These are phyloP conservation scores for Pterocarpus macrocarpus DNA, from an alignment of 306 rosid species.

Conservation along the genomic window DNA sequence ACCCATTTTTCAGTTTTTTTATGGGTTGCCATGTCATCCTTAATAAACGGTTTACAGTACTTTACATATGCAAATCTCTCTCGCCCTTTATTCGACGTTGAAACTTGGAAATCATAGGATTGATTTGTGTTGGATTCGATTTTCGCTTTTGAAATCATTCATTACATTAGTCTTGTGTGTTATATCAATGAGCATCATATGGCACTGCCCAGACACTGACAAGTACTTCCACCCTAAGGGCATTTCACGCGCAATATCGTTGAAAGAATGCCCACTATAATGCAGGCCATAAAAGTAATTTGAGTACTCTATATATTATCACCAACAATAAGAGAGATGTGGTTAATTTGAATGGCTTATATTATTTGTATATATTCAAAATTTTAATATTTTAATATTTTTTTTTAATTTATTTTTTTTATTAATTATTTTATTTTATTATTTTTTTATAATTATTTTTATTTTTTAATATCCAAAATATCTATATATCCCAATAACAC, in stretches of 20 bases:
- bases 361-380: too few relatives aligned
- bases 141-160: neutral
- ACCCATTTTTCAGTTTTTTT: too few relatives aligned
- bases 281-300: neutral
- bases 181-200: neutral
- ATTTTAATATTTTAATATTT: too few relatives aligned
- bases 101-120: neutral
- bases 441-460: too few relatives aligned
- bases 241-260: slow-evolving; percentile 26
- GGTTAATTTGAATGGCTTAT: too few relatives aligned
- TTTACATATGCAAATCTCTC: slow-evolving; percentile 8
- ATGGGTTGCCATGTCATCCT: slow-evolving; percentile 35
- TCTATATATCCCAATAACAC: too few relatives aligned
- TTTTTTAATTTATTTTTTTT: too few relatives aligned
- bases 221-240: slow-evolving; percentile 7
- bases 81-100: neutral
- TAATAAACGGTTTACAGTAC: slow-evolving; percentile 23
- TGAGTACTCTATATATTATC: too few relatives aligned
- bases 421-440: too few relatives aligned
- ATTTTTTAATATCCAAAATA: too few relatives aligned
- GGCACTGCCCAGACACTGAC: slow-evolving; percentile 25
- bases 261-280: neutral
- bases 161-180: neutral
- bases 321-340: too few relatives aligned
- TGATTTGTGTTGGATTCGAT: neutral